Evolutionary conservation across 352 stramenopile species (phyloP), one percentile per base, ranked within the genome.

Genomic region (Pythium aristosporum): DNA sequence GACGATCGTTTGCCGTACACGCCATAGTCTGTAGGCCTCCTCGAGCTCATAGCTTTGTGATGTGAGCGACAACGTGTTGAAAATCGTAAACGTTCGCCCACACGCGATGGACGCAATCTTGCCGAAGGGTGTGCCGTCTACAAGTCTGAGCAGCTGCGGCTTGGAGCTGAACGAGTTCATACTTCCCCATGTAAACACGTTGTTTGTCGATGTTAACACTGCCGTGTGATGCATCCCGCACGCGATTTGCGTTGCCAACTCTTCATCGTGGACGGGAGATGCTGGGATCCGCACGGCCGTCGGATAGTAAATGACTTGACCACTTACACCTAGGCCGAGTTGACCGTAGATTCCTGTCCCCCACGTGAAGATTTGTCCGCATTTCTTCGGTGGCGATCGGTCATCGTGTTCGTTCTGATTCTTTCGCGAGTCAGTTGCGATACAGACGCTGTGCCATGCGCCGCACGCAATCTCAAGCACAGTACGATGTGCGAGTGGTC

Each of bases 291-390:
- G 71, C 11, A 91, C 73, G 18, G 34, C 42, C 25, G 65, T 70
- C 0, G 84, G 84, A n/a, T 79, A 72, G 20, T 84, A 72, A 0
- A 81, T 49, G 21, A 88, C 71, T 42, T 86, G 75, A 2, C 18
- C 39, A 5, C 61, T 34, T 4, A 70, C 63, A n/a, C 80, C 80
- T 25, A 64, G 44, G 5, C 81, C 84, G 32, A 92, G 73, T 57
- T 92, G 85, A 2, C 85, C 82, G 55, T 88, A 93, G 7, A 91
- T 73, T 4, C 85, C 82, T 18, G 83, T 91, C 0, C 85, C 85
- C 85, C 82, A 93, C 7, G 75, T 89, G 54, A 80, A 91, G 12
- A 91, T 73, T 16, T 52, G 37, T 7, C 63, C 63, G 18, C 37
- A 36, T 18, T 65, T 30, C 25, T 5, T 59, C 4, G 16, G 20